Evolutionary conservation across 306 rosid species (phyloP), one percentile per base, ranked within the genome.

Genomic region (Carpinus fangiana): DNA sequence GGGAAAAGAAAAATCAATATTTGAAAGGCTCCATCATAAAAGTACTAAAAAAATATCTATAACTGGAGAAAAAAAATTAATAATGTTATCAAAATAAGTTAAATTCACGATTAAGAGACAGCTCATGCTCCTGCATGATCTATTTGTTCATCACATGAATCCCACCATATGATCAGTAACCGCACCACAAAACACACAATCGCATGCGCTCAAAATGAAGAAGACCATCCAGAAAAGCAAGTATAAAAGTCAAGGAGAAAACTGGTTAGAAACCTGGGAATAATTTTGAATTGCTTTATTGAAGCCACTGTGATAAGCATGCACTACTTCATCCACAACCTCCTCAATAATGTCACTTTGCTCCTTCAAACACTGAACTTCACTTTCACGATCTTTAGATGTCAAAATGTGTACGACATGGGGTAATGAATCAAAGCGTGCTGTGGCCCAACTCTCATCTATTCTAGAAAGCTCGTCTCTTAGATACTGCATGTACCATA

Each of bases 251-350:
- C 31, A 13, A 69, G 48, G 51, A 70, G 36, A 67, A 75, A 71
- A 54, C 34, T 61, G 13, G 43, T 72, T 56, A 81, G 73, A 85
- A 81, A 96, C 99, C 99, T 96, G 99, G 20, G 99, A 96, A 87
- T 96, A 96, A 85, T 96, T 96, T 82, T 96, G 99, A 85, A 96
- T 96, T 65, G 99, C 99, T 89, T 81, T 93, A 86, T 96, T 96
- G 91, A 96, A 96, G 85, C 98, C 99, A 76, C 92, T 79, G 78
- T 96, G 99, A 89, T 91, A 96, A 59, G 92, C 81, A 12, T 96
- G 99, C 68, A 96, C 99, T 73, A 96, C 99, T 96, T 96, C 99
- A 87, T 96, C 99, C 79, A 96, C 98, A 60, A 96, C 98, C 56
- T 93, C 99, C 88, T 96, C 99, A 74, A 96, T 76, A 84, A 93